Evolutionary conservation across 2,329 filamentous ascomycete species (phyloP).

Genomic region (Colletotrichum siamense): DNA sequence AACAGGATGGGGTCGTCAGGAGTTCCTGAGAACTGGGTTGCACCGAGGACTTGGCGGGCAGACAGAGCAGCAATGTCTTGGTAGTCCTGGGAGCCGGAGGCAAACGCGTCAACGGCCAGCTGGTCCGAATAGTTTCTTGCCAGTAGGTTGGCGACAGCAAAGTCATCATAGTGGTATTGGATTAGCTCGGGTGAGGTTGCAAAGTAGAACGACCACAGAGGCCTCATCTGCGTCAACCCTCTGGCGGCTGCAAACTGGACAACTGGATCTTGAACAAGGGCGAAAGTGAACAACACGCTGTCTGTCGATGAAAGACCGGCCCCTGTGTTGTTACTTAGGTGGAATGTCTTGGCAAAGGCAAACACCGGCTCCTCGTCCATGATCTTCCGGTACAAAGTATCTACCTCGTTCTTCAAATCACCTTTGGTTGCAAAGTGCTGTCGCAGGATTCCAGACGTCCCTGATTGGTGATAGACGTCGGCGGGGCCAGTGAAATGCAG

Average conservation of each 20-base stretch:
- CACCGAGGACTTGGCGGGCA: slow-evolving; percentile 81
- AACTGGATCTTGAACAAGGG: slow-evolving; percentile 78
- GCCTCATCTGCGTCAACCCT: slow-evolving; percentile 79
- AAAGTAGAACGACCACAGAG: slow-evolving; percentile 82
- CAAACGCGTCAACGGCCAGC: slow-evolving; percentile 72
- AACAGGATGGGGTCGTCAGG: slow-evolving; percentile 77
- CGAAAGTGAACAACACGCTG: slow-evolving; percentile 75
- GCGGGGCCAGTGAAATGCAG: slow-evolving; percentile 77
- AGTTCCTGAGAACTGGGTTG: slow-evolving; percentile 76
- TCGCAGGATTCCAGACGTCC: slow-evolving; percentile 69
- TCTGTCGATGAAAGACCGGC: slow-evolving; percentile 37
- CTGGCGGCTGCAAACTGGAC: slow-evolving; percentile 80
- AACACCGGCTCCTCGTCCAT: slow-evolving; percentile 84
- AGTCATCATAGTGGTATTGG: slow-evolving; percentile 79
- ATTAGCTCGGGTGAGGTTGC: slow-evolving; percentile 66
- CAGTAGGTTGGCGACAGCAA: slow-evolving; percentile 64
- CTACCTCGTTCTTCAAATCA: slow-evolving; percentile 68
- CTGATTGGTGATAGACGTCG: slow-evolving; percentile 72
- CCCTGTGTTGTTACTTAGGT: slow-evolving; percentile 39
- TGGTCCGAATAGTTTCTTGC: slow-evolving; percentile 78
- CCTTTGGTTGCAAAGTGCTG: slow-evolving; percentile 73
- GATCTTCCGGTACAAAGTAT: slow-evolving; percentile 70
- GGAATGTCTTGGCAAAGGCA: slow-evolving; percentile 74
- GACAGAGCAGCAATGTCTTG: slow-evolving; percentile 79
- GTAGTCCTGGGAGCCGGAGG: slow-evolving; percentile 77